Conservation (phyloP, 331 rosid genomes). For the Quercus phellos region DNA sequence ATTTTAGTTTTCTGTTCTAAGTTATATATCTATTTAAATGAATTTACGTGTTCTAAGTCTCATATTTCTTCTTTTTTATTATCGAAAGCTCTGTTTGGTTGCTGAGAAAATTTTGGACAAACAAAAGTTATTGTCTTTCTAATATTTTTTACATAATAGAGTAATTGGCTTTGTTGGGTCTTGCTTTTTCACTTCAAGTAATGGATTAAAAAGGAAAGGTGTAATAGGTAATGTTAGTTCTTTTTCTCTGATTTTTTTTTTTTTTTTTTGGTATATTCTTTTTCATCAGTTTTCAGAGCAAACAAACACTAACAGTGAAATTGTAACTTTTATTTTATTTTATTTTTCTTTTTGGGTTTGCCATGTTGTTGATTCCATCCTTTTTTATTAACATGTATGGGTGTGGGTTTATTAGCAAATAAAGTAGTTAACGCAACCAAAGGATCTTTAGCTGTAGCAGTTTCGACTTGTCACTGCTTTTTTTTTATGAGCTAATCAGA, state of each 20-base stretch:
- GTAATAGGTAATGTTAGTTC: no score
- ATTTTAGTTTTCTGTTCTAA: background rate
- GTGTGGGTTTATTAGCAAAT: background rate
- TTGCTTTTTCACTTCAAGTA: background rate
- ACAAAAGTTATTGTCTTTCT: background rate
- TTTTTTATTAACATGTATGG: background rate
- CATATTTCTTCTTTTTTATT: background rate
- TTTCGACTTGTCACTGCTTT: background rate
- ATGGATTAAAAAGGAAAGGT: background rate
- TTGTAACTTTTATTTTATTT: background rate
- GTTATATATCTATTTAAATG: background rate
- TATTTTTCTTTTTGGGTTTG: background rate
- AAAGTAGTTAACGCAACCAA: background rate
- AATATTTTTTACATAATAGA: background rate
- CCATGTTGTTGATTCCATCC: background rate
- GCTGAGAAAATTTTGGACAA: slow-evolving; percentile 14
- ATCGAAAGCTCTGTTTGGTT: slow-evolving; percentile 5
- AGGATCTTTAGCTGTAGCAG: background rate
- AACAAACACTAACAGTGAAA: background rate
- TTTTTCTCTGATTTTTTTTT: no score
- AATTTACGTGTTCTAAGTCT: background rate
- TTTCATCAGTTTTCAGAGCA: background rate
- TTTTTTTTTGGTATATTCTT: background rate
- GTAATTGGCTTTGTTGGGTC: background rate
- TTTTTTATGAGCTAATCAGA: background rate